These are phyloP conservation scores for Neurospora terricola DNA, from an alignment of 495 filamentous ascomycete genomes.

Conservation along the genomic window DNA sequence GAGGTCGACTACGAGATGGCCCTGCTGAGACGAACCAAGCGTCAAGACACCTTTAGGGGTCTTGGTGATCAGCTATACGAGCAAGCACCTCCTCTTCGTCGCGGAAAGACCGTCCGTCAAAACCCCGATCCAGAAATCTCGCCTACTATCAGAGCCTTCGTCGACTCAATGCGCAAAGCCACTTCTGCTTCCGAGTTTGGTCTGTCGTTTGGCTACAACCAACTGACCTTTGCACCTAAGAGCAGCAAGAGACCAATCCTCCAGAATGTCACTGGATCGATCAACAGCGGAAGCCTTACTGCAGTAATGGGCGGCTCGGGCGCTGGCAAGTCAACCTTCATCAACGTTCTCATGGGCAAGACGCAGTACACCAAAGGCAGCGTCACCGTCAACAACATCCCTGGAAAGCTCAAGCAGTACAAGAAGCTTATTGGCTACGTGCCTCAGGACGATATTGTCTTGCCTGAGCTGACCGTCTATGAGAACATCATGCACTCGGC, in stretches of 20 bases:
- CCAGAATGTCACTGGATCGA: constrained; percentile 39
- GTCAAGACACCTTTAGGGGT: constrained; percentile 7
- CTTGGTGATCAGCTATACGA: not conserved
- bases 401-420: constrained; percentile 35
- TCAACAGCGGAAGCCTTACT: constrained; percentile 38
- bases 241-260: constrained; percentile 33
- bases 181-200: constrained; percentile 41
- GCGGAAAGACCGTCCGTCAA: constrained; percentile 11
- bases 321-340: constrained; percentile 41
- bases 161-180: constrained; percentile 39
- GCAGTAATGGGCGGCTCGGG: constrained; percentile 44
- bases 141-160: constrained; percentile 34
- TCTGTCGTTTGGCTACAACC: constrained; percentile 38
- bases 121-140: constrained; percentile 19
- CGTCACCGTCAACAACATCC: constrained; percentile 38
- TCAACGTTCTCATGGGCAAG: constrained; percentile 45
- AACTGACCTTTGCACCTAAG: constrained; percentile 36
- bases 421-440: constrained; percentile 49
- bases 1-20: constrained; percentile 18
- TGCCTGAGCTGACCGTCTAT: constrained; percentile 40
- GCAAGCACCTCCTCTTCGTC: not conserved
- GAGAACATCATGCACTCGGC: constrained; percentile 46
- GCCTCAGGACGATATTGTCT: constrained; percentile 42
- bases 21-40: constrained; percentile 13
- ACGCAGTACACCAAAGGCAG: constrained; percentile 29